Evolutionary conservation across 2,329 filamentous ascomycete genomes (phyloP).

Genomic region (Sporothrix luriei): DNA sequence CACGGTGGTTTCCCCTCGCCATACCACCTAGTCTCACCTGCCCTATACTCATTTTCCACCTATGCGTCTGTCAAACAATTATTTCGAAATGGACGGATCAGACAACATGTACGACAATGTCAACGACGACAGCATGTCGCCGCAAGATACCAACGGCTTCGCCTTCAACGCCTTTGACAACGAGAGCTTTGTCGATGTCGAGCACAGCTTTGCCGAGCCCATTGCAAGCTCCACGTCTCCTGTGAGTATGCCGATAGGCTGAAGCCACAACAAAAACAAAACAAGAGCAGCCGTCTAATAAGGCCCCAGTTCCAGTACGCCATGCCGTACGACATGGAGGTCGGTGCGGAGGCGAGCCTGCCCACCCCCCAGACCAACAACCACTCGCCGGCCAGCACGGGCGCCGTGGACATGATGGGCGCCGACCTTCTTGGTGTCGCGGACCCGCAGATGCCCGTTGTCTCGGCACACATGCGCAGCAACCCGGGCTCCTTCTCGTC

Average conservation of each 20-base stretch:
- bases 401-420: background rate
- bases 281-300: background rate
- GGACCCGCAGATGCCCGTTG: background rate
- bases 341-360: background rate
- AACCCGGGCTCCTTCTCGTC: conserved; percentile 10
- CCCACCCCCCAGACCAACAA: background rate
- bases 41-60: background rate
- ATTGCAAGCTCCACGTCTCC: background rate
- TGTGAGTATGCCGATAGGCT: background rate
- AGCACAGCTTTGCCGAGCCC: background rate
- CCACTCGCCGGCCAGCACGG: background rate
- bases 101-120: background rate
- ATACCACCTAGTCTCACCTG: background rate
- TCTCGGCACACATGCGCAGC: background rate
- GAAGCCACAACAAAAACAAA: too few species aligned
- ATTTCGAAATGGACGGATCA: conserved; percentile 14
- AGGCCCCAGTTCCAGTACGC: background rate
- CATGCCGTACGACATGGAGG: background rate
- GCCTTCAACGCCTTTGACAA: background rate
- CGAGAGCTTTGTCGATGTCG: background rate
- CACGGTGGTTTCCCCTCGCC: background rate
- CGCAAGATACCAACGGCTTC: background rate
- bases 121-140: background rate
- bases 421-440: background rate
- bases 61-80: background rate